Evolutionary conservation across 2,329 filamentous ascomycete genomes (phyloP).

Genomic region (Ilyonectria sp.): DNA sequence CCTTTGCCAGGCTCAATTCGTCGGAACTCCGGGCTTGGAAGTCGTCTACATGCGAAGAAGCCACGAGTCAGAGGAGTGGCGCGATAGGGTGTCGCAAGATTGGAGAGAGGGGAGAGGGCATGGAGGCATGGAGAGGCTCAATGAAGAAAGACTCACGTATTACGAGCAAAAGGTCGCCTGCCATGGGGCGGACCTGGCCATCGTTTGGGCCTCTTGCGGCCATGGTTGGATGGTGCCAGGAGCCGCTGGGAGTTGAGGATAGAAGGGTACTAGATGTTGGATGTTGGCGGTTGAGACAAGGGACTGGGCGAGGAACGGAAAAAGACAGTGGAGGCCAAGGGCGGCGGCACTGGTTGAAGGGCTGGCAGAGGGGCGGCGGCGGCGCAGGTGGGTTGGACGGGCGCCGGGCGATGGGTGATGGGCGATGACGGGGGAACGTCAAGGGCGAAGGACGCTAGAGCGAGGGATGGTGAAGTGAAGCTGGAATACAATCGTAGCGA

Average conservation of each 20-base stretch:
- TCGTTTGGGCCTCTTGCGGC: constrained; percentile 58
- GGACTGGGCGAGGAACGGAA: constrained; percentile 37
- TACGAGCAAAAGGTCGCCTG: constrained; percentile 78
- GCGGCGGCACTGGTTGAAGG: constrained; percentile 39
- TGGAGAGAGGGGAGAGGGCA: background rate
- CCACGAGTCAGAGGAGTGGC: constrained; percentile 32
- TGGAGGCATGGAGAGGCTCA: constrained; percentile 43
- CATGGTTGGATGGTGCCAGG: constrained; percentile 54
- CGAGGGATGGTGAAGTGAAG: constrained; percentile 31
- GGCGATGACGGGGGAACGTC: constrained; percentile 23
- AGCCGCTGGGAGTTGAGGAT: constrained; percentile 35
- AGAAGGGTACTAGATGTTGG: constrained; percentile 3
- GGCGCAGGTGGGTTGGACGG: constrained; percentile 15
- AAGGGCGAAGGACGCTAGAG: constrained; percentile 28
- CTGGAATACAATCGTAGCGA: constrained; percentile 31
- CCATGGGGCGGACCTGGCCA: constrained; percentile 65
- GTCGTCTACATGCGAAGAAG: constrained; percentile 74
- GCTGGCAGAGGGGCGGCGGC: constrained; percentile 35
- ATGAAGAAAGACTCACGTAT: constrained; percentile 71
- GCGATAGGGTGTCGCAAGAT: constrained; percentile 15
- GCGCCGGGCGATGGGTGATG: constrained; percentile 5
- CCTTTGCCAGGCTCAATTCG: constrained; percentile 90
- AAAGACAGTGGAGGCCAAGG: constrained; percentile 36
- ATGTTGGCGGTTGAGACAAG: constrained; percentile 41
- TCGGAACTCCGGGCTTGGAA: constrained; percentile 93